These are phyloP conservation scores for Colletotrichum cordylinicola DNA, from an alignment of 2,329 filamentous ascomycete genomes.

Conservation along the genomic window DNA sequence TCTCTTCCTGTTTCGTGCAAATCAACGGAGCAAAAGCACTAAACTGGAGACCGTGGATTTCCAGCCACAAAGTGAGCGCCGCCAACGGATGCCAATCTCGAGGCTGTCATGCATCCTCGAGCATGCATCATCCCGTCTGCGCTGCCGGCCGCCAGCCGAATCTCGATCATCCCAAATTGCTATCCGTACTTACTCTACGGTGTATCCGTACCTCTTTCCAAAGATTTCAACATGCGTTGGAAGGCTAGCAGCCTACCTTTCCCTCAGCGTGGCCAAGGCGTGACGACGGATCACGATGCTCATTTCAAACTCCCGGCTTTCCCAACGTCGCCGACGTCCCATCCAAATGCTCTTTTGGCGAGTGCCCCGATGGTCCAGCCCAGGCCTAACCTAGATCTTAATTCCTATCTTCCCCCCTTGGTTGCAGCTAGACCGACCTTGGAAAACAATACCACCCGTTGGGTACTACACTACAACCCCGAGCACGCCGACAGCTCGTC, in stretches of 20 bases:
- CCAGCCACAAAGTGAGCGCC: neutral
- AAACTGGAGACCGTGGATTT: neutral
- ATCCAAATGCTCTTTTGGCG: neutral
- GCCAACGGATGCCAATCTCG: neutral
- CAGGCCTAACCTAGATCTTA: neutral
- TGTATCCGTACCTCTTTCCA: neutral
- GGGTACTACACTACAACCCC: neutral
- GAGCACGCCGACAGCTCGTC: neutral
- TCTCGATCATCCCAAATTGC: neutral
- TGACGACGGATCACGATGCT: neutral
- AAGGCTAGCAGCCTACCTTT: neutral
- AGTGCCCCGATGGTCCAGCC: neutral
- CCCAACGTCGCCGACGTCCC: neutral
- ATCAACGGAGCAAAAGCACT: neutral
- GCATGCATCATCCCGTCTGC: slow-evolving; percentile 16
- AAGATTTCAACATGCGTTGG: neutral
- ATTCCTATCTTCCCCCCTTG: neutral
- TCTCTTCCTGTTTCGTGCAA: neutral
- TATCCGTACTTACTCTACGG: neutral
- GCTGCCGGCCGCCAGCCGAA: neutral
- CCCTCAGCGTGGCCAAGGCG: neutral
- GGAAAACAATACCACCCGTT: neutral
- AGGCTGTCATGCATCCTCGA: neutral
- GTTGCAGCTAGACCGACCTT: neutral
- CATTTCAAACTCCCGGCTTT: neutral